phyloP scores from a whole-genome alignment of 352 stramenopile genomes.

The Phytophthora colocasiae region DNA sequence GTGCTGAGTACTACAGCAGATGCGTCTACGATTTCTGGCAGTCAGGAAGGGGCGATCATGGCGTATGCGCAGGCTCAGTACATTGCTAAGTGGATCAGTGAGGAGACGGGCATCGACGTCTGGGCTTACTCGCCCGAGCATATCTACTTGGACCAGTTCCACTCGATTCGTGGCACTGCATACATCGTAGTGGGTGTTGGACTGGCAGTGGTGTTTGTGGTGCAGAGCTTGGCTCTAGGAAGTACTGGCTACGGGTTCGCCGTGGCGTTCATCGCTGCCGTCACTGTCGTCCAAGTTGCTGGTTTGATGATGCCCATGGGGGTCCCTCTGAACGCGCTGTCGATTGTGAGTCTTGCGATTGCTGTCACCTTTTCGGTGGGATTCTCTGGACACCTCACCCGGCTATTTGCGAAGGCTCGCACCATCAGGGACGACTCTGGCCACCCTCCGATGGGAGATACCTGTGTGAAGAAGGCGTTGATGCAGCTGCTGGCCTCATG shows the following conservation, averaged over 20 bases:
- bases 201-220: slow-evolving; percentile 53
- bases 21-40: slow-evolving; percentile 29
- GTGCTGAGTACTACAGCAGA: slow-evolving; percentile 40
- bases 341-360: slow-evolving; percentile 83
- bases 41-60: slow-evolving; percentile 44
- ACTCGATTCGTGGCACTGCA: slow-evolving; percentile 58
- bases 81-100: slow-evolving; percentile 73
- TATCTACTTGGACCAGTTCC: slow-evolving; percentile 77
- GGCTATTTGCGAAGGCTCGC: slow-evolving; percentile 63
- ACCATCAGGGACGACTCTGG: slow-evolving; percentile 30
- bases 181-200: slow-evolving; percentile 58
- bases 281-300: slow-evolving; percentile 67
- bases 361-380: slow-evolving; percentile 79
- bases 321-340: slow-evolving; percentile 85
- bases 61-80: slow-evolving; percentile 63
- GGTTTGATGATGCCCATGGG: slow-evolving; percentile 64
- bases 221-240: slow-evolving; percentile 61
- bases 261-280: slow-evolving; percentile 48
- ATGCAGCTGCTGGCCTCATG: slow-evolving; percentile 48
- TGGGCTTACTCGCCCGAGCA: slow-evolving; percentile 75
- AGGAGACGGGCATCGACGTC: slow-evolving; percentile 68
- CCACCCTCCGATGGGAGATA: slow-evolving; percentile 29
- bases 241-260: slow-evolving; percentile 56
- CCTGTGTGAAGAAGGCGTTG: slow-evolving; percentile 49
- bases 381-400: slow-evolving; percentile 78